Evolutionary conservation across 2,329 filamentous ascomycete genomes (phyloP).

Genomic region (Colletotrichum liaoningense): DNA sequence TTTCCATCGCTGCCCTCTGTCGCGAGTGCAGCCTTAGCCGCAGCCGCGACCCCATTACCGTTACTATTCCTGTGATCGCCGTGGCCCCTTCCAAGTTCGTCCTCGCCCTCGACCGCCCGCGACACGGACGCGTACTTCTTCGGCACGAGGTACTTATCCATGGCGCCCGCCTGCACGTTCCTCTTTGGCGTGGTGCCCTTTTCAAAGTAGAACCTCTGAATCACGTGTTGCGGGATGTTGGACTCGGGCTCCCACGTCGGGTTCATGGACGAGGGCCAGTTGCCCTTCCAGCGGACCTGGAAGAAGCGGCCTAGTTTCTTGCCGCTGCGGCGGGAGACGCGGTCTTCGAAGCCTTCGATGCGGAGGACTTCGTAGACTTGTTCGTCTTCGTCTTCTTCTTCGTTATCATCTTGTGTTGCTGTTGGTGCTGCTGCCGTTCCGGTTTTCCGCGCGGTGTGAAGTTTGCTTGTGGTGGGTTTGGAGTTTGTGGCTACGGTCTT

Average conservation of each 20-base stretch:
- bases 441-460: not conserved
- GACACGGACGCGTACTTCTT: conserved; percentile 48
- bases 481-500: conserved; percentile 1
- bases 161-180: conserved; percentile 25
- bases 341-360: conserved; percentile 54
- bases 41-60: conserved; percentile 14
- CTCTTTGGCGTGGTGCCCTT: conserved; percentile 30
- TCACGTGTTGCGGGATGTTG: conserved; percentile 56
- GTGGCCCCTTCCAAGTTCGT: conserved; percentile 41
- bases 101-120: conserved; percentile 44
- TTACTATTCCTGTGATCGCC: conserved; percentile 39
- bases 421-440: not conserved
- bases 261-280: conserved; percentile 67
- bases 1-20: conserved; percentile 32
- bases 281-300: conserved; percentile 66
- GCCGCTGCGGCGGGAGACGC: conserved; percentile 48
- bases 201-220: conserved; percentile 54
- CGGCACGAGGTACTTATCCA: conserved; percentile 9
- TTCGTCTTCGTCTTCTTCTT: conserved; percentile 38
- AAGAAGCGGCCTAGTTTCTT: conserved; percentile 54
- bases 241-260: conserved; percentile 68
- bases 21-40: not conserved
- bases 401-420: conserved; percentile 11
- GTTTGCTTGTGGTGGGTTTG: not conserved
- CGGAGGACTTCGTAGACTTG: conserved; percentile 56